These are phyloP conservation scores for Paramecium octaurelia DNA, from an alignment of 73 alveolate species.

Conservation along the genomic window DNA sequence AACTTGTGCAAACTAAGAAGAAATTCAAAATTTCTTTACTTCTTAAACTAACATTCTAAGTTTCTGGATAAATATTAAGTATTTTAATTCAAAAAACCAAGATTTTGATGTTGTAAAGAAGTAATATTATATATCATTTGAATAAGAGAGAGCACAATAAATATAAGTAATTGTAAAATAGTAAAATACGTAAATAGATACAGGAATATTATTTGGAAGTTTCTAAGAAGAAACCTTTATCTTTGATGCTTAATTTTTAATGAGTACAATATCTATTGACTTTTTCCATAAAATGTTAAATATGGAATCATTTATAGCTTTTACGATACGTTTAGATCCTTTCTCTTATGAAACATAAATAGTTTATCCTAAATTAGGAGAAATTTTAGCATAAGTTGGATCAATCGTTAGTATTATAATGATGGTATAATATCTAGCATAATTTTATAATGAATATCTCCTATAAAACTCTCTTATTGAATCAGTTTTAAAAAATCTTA, in stretches of 20 bases:
- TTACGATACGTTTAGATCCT: neutral
- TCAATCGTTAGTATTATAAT: neutral
- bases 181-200: neutral
- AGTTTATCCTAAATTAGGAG: slow-evolving; percentile 15
- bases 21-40: neutral
- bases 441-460: neutral
- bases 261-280: neutral
- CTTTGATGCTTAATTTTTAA: neutral
- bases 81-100: neutral
- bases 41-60: neutral
- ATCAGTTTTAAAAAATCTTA: neutral
- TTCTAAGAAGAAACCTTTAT: neutral
- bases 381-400: slow-evolving; percentile 19
- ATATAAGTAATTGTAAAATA: neutral
- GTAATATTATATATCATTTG: neutral
- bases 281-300: neutral
- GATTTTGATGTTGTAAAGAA: neutral
- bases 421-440: neutral
- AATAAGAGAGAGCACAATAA: neutral
- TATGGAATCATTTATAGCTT: neutral
- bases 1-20: neutral
- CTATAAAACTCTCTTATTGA: neutral
- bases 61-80: neutral
- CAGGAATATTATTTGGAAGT: neutral
- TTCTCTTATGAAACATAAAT: neutral